phyloP scores from a whole-genome alignment of 805 yeast genomes.

The Candida montana region DNA sequence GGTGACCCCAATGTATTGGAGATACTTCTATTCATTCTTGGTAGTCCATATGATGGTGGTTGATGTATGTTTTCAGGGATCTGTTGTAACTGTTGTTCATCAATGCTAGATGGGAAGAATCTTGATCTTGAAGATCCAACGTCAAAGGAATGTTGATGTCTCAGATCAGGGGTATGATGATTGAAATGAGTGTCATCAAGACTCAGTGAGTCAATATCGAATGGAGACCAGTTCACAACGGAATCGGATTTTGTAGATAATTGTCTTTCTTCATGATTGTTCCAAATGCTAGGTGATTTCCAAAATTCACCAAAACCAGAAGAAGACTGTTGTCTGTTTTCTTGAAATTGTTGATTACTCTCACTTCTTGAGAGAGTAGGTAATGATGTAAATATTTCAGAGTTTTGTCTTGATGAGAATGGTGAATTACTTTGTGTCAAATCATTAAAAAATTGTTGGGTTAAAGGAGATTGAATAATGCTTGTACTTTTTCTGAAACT shows the following conservation, averaged over 20 bases:
- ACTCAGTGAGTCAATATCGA: constrained; percentile 18
- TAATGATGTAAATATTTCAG: constrained; percentile 8
- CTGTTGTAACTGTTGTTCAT: constrained; percentile 1
- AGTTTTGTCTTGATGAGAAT: constrained; percentile 11
- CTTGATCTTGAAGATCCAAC: constrained; percentile 17
- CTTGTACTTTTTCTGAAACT: constrained; percentile 22
- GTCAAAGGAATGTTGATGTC: constrained; percentile 9
- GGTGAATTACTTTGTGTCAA: constrained; percentile 3
- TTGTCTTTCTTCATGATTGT: constrained; percentile 19
- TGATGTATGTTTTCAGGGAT: constrained; percentile 1
- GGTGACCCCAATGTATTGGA: neutral
- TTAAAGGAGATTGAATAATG: constrained; percentile 19
- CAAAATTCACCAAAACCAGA: constrained; percentile 12
- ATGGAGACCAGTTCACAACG: constrained; percentile 24
- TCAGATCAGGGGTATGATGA: neutral
- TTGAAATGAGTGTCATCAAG: constrained; percentile 14
- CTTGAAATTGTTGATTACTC: neutral
- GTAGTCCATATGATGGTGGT: neutral
- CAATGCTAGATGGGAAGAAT: constrained; percentile 20
- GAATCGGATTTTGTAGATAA: constrained; percentile 24
- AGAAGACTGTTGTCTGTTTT: neutral
- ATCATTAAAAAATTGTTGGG: constrained; percentile 9
- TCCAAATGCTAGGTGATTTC: constrained; percentile 24
- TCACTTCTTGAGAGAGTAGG: constrained; percentile 1
- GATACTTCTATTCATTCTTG: neutral